phyloP scores from a whole-genome alignment of 768 basidiomycete species.

The Amanita subjunquillea region DNA sequence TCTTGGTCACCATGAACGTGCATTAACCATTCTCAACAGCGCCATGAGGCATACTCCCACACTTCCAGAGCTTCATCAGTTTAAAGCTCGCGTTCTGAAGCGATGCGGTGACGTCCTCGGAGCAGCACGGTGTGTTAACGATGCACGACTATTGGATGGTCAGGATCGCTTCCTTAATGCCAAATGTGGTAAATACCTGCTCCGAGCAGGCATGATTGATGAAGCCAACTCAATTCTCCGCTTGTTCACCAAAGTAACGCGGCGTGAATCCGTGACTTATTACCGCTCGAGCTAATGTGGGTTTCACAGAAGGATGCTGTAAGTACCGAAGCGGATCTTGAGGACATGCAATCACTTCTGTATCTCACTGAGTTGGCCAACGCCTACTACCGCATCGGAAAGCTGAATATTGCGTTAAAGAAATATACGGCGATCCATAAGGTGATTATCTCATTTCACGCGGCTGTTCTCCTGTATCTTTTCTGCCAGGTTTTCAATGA shows the following conservation, averaged over 20 bases:
- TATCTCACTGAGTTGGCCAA: conserved; percentile 80
- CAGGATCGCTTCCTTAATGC: conserved; percentile 95
- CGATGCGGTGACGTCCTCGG: conserved; percentile 71
- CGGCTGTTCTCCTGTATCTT: neutral
- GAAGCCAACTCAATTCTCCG: conserved; percentile 70
- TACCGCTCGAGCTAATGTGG: neutral
- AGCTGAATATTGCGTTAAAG: conserved; percentile 74
- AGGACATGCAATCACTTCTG: conserved; percentile 93
- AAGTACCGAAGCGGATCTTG: conserved; percentile 67
- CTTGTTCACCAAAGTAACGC: conserved; percentile 79
- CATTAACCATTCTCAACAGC: conserved; percentile 50
- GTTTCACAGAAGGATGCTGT: conserved; percentile 71
- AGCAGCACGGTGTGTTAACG: conserved; percentile 69
- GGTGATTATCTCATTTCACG: conserved; percentile 28
- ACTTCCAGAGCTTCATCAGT: conserved; percentile 80
- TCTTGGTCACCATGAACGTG: conserved; percentile 37
- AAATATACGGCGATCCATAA: conserved; percentile 68
- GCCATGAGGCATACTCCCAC: conserved; percentile 87
- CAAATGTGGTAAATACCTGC: conserved; percentile 83
- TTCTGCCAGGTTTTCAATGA: conserved; percentile 61
- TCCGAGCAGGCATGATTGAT: conserved; percentile 71
- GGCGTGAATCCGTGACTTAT: neutral
- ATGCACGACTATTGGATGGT: conserved; percentile 77
- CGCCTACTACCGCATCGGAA: conserved; percentile 52
- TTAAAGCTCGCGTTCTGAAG: conserved; percentile 77